Evolutionary conservation across 108 stramenopile species (phyloP), one percentile per base, ranked within the genome.

Genomic region (Fistulifera pelliculosa): DNA sequence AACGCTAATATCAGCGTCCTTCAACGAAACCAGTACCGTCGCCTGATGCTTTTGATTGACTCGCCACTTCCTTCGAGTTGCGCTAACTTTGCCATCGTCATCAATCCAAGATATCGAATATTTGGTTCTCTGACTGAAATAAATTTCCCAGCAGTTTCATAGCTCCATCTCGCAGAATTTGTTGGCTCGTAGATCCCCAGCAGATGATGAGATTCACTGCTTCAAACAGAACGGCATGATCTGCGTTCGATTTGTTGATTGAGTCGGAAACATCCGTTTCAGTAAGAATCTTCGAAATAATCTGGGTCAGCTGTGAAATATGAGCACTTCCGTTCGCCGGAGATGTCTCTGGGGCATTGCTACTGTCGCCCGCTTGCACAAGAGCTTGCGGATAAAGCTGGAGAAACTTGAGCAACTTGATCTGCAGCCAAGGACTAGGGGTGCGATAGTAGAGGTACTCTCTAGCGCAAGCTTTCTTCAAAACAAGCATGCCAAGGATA

Each of bases 181-280:
- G 50, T 16, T 82, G 89, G 14, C 88, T 83, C 13, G 78, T 54
- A 2, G 85, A 71, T 38, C 94, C 96, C 73, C 94, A 96, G 38
- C 73, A 76, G 0, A 93, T 84, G 61, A 99, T 90, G 12, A 96
- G 58, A 63, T 96, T 95, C 45, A 97, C 85, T 13, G 96, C 93
- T 73, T 99, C 98, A 56, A 97, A 96, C 52, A 97, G 62, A 28
- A 99, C 73, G 25, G 94, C 86, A 63, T 99, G 94, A 62, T 96
- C 93, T 35, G 96, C 98, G 60, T 96, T 99, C 44, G 85, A 94
- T 64, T 95, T 96, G 74, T 98, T 98, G 54, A 95, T 94, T n/a
- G 81, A 86, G 27, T 94, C 90, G 27, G 87, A 90, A 1, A 98
- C 90, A 38, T 88, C 85, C 5, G 93, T 93, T 60, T 90, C 90